phyloP scores from a whole-genome alignment of 768 basidiomycete species.

The Albatrellus ellisii region DNA sequence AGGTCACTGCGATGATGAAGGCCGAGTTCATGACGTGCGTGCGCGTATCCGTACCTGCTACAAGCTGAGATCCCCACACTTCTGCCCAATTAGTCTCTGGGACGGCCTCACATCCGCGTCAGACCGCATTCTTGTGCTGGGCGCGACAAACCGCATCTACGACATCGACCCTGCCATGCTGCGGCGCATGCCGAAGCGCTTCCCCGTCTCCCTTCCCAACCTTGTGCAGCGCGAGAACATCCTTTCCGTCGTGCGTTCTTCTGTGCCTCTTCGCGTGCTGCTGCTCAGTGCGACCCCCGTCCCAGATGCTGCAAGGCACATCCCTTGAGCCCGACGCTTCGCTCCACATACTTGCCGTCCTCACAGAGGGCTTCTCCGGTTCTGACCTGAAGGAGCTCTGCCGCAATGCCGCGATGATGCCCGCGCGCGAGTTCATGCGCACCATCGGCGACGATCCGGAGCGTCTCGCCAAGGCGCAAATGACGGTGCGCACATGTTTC shows the following conservation, averaged over 20 bases:
- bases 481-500: slow-evolving; percentile 26
- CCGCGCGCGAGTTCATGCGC: slow-evolving; percentile 75
- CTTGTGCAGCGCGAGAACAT: slow-evolving; percentile 73
- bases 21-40: slow-evolving; percentile 88
- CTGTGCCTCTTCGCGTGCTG: neutral
- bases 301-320: slow-evolving; percentile 77
- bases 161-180: slow-evolving; percentile 83
- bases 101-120: slow-evolving; percentile 78
- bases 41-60: slow-evolving; percentile 3
- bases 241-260: slow-evolving; percentile 47
- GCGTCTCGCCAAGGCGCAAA: slow-evolving; percentile 29
- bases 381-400: slow-evolving; percentile 90
- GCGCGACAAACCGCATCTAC: slow-evolving; percentile 90
- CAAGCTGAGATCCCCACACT: neutral
- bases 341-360: slow-evolving; percentile 46
- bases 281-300: neutral
- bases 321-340: slow-evolving; percentile 49
- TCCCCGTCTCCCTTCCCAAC: slow-evolving; percentile 74
- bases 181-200: slow-evolving; percentile 97
- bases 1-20: slow-evolving; percentile 98
- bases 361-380: slow-evolving; percentile 69
- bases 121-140: slow-evolving; percentile 81
- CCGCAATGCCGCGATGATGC: slow-evolving; percentile 87
- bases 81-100: slow-evolving; percentile 65
- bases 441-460: slow-evolving; percentile 33